Percentiles rank a stretch among this genome's conserved stretches.
These are phyloP conservation scores for Eucalyptus paniculata DNA, from an alignment of 345 rosid genomes.

Conservation along the genomic window DNA sequence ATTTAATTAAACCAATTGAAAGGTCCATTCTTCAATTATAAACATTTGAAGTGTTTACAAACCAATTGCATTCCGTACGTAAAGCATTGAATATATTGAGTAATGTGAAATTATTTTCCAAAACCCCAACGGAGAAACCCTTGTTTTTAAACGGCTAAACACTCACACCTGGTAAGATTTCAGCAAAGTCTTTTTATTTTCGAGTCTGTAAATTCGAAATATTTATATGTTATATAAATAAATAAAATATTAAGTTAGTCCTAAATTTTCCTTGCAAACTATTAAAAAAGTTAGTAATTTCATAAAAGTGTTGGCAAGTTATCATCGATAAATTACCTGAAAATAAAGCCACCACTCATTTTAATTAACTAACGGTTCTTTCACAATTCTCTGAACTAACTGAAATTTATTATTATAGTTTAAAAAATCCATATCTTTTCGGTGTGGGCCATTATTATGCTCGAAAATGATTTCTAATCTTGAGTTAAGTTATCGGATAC, in stretches of 20 bases:
- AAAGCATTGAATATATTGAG: neutral
- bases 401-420: neutral
- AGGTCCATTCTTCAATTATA: neutral
- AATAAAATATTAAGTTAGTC: neutral
- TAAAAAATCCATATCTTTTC: neutral
- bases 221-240: neutral
- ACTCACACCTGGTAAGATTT: neutral
- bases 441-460: neutral
- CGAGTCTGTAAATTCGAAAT: too few species aligned
- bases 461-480: neutral
- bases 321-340: neutral
- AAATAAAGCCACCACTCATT: neutral
- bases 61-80: neutral
- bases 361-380: neutral
- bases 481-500: neutral
- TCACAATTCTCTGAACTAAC: neutral
- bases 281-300: neutral
- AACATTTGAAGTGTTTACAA: neutral
- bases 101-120: neutral
- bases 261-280: neutral
- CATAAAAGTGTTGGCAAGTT: neutral
- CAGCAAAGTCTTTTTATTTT: too few species aligned
- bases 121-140: neutral
- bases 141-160: neutral
- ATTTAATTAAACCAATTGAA: neutral